These are phyloP conservation scores for Trifolium repens DNA, from an alignment of 306 rosid species.

Conservation along the genomic window DNA sequence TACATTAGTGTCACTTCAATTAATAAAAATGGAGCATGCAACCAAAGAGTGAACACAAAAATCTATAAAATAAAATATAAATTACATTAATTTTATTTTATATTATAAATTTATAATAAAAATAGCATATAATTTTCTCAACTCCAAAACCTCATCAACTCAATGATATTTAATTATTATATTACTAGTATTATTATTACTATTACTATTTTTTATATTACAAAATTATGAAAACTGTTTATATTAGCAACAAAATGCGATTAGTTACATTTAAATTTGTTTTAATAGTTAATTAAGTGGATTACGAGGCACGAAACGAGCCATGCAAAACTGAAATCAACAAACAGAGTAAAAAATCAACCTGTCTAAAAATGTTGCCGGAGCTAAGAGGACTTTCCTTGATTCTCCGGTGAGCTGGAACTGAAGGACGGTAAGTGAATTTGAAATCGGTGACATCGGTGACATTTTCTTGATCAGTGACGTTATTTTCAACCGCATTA, in stretches of 20 bases:
- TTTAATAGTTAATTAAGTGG: constrained; percentile 4
- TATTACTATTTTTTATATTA: not conserved
- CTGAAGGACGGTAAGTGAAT: constrained; percentile 71
- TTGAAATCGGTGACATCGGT: constrained; percentile 32
- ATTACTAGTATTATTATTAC: not conserved
- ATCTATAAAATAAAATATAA: not conserved
- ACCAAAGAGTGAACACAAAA: constrained; percentile 14
- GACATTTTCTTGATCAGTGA: constrained; percentile 35
- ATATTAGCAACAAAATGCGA: not conserved
- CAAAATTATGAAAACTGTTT: not conserved
- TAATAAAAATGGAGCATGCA: not conserved
- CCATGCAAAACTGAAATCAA: constrained; percentile 34
- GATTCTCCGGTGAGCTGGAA: constrained; percentile 79
- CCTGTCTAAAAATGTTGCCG: constrained; percentile 84
- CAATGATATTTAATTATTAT: not conserved
- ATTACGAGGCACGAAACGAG: constrained; percentile 21
- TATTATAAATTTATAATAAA: not conserved
- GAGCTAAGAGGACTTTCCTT: constrained; percentile 96
- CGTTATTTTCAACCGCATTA: constrained; percentile 13
- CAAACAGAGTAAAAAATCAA: constrained; percentile 22
- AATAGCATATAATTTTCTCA: not conserved
- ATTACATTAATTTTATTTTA: not conserved
- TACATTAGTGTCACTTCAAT: no score
- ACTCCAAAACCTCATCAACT: constrained; percentile 19
- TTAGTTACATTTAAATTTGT: not conserved